phyloP scores from a whole-genome alignment of 352 stramenopile genomes.

The Globisporangium sylvaticum region DNA sequence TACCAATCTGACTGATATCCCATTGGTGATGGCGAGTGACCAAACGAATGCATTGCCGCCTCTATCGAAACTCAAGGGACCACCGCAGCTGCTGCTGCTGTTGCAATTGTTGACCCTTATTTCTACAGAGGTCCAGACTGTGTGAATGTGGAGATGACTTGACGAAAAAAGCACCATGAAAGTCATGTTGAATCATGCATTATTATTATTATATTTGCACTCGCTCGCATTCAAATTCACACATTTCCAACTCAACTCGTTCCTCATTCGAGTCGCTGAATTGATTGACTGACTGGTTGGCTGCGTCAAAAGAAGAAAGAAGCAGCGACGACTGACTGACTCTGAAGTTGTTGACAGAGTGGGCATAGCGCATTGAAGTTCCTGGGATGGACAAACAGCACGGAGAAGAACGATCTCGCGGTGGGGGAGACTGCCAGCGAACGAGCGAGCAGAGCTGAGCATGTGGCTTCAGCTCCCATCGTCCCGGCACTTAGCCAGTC shows the following conservation, averaged over 20 bases:
- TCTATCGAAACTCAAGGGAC: neutral
- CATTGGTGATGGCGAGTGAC: neutral
- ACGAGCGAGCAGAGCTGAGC: neutral
- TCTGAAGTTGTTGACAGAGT: neutral
- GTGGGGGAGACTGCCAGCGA: neutral
- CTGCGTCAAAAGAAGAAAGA: neutral
- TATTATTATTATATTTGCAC: too few species aligned
- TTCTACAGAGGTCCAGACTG: neutral
- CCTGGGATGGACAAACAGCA: neutral
- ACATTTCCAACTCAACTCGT: neutral
- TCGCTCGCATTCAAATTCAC: neutral
- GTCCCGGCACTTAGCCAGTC: neutral
- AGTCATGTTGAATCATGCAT: neutral
- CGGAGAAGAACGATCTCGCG: neutral
- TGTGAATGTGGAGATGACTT: neutral
- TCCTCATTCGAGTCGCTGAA: neutral
- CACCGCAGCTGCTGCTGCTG: neutral
- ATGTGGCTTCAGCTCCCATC: neutral
- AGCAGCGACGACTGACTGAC: neutral
- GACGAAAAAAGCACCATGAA: neutral
- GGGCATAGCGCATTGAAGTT: neutral
- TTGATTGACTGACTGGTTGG: neutral
- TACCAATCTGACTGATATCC: neutral
- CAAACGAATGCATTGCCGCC: neutral
- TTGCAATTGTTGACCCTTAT: neutral